Evolutionary conservation across 306 rosid genomes (phyloP), one percentile per base, ranked within the genome.

Genomic region (Psophocarpus tetragonolobus): DNA sequence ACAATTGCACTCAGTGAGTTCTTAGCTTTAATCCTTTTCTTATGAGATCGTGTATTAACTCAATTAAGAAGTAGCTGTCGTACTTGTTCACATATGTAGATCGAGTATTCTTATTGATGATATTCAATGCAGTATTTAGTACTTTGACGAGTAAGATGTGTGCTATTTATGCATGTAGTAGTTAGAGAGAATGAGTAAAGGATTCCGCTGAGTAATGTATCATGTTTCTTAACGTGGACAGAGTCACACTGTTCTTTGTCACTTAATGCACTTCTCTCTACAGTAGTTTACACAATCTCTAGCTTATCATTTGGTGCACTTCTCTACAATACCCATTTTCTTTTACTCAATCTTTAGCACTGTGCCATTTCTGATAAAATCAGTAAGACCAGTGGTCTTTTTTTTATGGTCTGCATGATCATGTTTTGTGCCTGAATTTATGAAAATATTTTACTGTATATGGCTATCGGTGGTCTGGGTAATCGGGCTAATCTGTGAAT

Each of bases 1-100:
- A 71, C 97, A 89, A 65, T 84, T 95, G 32, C 20, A 33, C 29
- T 76, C 82, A 33, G 99, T 95, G 72, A 87, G 95, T 84, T 50
- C 30, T 30, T 12, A 23, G 50, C 67, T 44, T 39, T 50, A 41
- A 50, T 27, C 15, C 44, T 47, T 77, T 23, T 17, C 61, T 63
- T 9, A 36, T 45, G 63, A n/a, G 48, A 26, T 66, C 35, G 61
- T 47, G 45, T 58, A 58, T 67, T 21, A 38, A 21, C 68, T 69
- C n/a, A 64, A 32, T 27, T 67, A 68, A 62, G 17, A n/a, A 45
- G 24, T 32, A 3, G 42, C 68, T 36, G 35, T 39, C 33, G 12
- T 61, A 36, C 36, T 42, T 58, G 33, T 56, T 69, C 38, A 11
- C 9, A 58, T 10, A 11, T 20, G n/a, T n/a, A n/a, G n/a, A n/a